Base-by-base conservation (phyloP, 1,139 yeast genomes). In the Candida sp. region DNA sequence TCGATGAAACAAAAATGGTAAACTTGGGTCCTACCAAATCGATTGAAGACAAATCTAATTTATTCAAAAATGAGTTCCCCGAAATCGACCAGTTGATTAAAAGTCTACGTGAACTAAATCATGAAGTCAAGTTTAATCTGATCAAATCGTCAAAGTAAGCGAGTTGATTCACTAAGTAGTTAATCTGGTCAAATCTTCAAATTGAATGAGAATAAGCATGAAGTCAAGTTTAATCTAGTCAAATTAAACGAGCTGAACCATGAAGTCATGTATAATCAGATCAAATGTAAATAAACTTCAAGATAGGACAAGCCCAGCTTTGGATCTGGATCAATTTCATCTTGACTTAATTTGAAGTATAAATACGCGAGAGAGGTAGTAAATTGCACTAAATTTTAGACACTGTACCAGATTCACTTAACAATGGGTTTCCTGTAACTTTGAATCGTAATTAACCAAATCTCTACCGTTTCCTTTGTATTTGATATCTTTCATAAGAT, bases 1-100 rank as follows among this genome's bases (percentile, higher is more conserved):
- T 81, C 5, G 91, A 89, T n/a, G 95, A 87, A 60, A 64, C 75
- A 3, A 62, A 53, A 15, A 50, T 54, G 23, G 57, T 55, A 11
- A 49, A 48, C 7, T 45, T 51, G 22, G 46, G 43, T 21, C 50
- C 48, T 49, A 64, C 42, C 35, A 45, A 60, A 66, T 48, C 69
- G 1, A 70, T 81, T 7, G 60, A 66, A 36, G 84, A 82, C 41
- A 85, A 86, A 57, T 77, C 82, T 22, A 64, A 63, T 33, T 62
- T 81, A 43, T 75, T 86, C 48, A 76, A 80, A 42, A 51, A 59
- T 1, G 69, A 66, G 35, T 73, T 73, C 46, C 70, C 75, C 1
- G 77, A 65, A 25, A 74, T 74, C 25, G 75, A 73, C 45, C 63
- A 57, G 37, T 57, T 74, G 43, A 63, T 74, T 21, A 69, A 63